Evolutionary conservation across 768 basidiomycete genomes (phyloP), one percentile per base, ranked within the genome.

Genomic region (Termitomyces sp.): DNA sequence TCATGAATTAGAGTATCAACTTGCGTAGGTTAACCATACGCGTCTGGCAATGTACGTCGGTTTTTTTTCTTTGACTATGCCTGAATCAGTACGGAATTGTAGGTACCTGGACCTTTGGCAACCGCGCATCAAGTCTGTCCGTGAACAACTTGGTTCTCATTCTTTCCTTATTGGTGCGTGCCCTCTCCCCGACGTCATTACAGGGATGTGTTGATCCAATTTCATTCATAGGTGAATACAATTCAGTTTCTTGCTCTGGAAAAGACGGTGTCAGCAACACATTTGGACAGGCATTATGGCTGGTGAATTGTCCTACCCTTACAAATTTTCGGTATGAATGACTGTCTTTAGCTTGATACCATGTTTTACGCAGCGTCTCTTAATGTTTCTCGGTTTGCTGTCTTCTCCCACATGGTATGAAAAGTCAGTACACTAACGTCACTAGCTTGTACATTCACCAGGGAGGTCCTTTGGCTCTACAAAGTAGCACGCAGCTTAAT

Each of bases 91-190:
- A 53, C n/a, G 20, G 13, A n/a, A 30, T 11, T 18, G 22, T 51
- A 82, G 81, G 63, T 81, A 77, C 63, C 72, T 82, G n/a, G 81
- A 83, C 64, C 69, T 81, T 45, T 83, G 81, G 80, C 81, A 81
- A 64, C 81, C 80, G 3, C 74, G 81, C 33, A 81, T 83, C 34
- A 68, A 72, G 34, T 71, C 75, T 4, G 76, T 82, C 13, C 75
- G 81, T 34, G 69, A 74, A 34, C 75, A 77, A 54, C 73, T 83
- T 8, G 82, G 81, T 3, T 72, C 76, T 7, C 75, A 82, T 55
- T 67, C 75, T 12, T 84, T 83, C 55, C 70, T 78, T 39, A 78
- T 82, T 51, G 81, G 80, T 80, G 56, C 41, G 62, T 57, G 11
- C 42, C n/a, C 9, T 7, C 12, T 47, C 9, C 6, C 5, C 52